Percentiles rank a stretch among this genome's conserved stretches.
phyloP scores from a whole-genome alignment of 345 rosid genomes.

The Chamaenerion angustifolium region DNA sequence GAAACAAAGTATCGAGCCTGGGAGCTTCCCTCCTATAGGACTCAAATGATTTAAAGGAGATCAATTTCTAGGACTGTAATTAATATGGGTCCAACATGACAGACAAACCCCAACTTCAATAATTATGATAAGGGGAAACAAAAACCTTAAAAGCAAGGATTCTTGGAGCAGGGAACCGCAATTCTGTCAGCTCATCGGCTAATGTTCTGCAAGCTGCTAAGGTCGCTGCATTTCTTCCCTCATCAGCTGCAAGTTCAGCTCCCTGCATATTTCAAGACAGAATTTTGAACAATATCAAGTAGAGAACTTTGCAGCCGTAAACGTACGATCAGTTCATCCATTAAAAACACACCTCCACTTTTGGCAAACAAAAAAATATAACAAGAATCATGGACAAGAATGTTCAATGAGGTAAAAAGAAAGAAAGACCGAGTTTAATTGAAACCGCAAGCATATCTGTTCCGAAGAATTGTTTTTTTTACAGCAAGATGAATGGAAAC shows the following conservation, averaged over 20 bases:
- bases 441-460: no score
- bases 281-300: no score
- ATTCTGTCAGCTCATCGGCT: constrained; percentile 89
- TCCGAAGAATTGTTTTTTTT: no score
- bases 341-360: no score
- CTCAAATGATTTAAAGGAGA: not conserved
- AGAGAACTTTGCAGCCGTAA: not conserved
- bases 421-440: no score
- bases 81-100: no score
- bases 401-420: no score
- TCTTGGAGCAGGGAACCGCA: constrained; percentile 89
- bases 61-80: not conserved
- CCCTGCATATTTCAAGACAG: constrained; percentile 29
- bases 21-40: constrained; percentile 82
- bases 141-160: constrained; percentile 90
- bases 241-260: constrained; percentile 79
- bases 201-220: constrained; percentile 93
- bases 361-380: no score
- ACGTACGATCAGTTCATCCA: no score
- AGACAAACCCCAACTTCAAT: not conserved
- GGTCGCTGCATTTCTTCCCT: constrained; percentile 77
- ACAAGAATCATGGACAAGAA: no score
- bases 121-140: not conserved
- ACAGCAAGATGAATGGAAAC: no score
- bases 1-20: constrained; percentile 90